Evolutionary conservation across 1,139 yeast species (phyloP).

Genomic region (Eremothecium coryli): DNA sequence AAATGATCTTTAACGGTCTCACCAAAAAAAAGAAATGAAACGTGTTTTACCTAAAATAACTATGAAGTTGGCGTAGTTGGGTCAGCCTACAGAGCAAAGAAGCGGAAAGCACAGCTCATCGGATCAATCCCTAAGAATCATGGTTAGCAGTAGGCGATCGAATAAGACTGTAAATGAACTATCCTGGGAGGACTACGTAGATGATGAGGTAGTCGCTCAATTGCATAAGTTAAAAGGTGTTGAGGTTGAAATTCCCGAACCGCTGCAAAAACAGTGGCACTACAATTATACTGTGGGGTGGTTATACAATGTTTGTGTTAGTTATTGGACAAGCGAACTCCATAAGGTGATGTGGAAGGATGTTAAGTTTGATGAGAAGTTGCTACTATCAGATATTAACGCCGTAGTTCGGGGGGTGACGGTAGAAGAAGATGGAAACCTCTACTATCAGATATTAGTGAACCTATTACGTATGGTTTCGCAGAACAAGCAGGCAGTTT

Average conservation of each 20-base stretch:
- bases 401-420: constrained; percentile 8
- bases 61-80: no score
- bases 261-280: constrained; percentile 20
- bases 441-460: constrained; percentile 24
- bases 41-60: no score
- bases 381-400: constrained; percentile 19
- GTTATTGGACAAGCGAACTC: constrained; percentile 19
- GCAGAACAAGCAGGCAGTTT: constrained; percentile 25
- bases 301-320: constrained; percentile 27
- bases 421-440: constrained; percentile 15
- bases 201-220: constrained; percentile 19
- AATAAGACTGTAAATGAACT: no score
- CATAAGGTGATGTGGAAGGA: constrained; percentile 24
- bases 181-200: constrained; percentile 23
- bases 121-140: no score
- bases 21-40: constrained; percentile 1
- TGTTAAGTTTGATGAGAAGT: constrained; percentile 24
- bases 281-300: constrained; percentile 30
- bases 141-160: no score
- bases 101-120: no score
- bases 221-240: constrained; percentile 16
- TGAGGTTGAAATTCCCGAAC: constrained; percentile 8
- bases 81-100: no score
- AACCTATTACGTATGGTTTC: constrained; percentile 34
- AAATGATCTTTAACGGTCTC: constrained; percentile 2